Percentiles rank a stretch among this genome's conserved stretches.
These are phyloP conservation scores for Inga laurina DNA, from an alignment of 306 rosid species.

Conservation along the genomic window DNA sequence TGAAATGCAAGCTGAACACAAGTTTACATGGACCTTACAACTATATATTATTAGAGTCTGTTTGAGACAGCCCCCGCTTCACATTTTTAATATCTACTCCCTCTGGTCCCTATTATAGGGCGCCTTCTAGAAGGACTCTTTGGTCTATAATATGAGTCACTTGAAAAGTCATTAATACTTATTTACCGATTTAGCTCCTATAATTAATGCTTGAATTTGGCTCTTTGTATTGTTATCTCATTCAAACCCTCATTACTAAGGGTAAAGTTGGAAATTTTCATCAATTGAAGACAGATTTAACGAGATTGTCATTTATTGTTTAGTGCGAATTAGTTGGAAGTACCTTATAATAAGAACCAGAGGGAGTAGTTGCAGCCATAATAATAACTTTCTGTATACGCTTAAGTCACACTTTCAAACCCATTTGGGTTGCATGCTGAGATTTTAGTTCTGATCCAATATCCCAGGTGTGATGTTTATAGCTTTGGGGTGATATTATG, in stretches of 20 bases:
- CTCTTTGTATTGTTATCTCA: too few species aligned
- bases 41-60: neutral
- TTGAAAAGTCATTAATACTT: too few species aligned
- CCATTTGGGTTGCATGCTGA: conserved; percentile 23
- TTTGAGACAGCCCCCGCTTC: neutral
- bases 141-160: too few species aligned
- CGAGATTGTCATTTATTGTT: too few species aligned
- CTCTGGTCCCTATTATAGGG: neutral
- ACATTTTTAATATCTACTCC: neutral
- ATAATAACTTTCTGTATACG: neutral
- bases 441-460: conserved; percentile 19
- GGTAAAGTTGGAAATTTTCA: too few species aligned
- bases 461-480: conserved; percentile 82
- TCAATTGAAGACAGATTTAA: too few species aligned
- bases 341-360: too few species aligned
- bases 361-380: neutral
- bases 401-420: neutral
- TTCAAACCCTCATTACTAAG: too few species aligned
- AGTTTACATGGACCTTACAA: neutral
- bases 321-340: too few species aligned
- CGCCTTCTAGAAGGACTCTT: too few species aligned
- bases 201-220: too few species aligned
- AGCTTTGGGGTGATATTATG: conserved; percentile 97
- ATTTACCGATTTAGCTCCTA: too few species aligned
- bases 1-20: neutral